Evolutionary conservation across 192 early-diverging fungal species (phyloP).

Genomic region (Coemansia sp.): DNA sequence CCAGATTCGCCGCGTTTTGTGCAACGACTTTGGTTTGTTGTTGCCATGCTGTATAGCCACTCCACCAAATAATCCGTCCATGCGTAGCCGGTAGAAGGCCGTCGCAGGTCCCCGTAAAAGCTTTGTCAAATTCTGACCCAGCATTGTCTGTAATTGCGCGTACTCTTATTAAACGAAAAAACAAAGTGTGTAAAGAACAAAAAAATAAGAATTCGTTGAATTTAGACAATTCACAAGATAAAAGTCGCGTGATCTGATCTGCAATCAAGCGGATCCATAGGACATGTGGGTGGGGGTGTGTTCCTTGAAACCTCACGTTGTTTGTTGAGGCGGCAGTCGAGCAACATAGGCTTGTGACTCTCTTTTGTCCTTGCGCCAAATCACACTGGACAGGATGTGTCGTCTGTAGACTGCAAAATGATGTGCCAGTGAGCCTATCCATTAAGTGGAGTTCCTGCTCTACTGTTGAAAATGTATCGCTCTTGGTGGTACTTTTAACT

Average conservation of each 20-base stretch:
- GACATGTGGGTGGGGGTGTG: background rate
- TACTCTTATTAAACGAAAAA: background rate
- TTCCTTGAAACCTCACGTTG: background rate
- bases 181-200: background rate
- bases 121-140: slow-evolving; percentile 12
- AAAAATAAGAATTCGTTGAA: background rate
- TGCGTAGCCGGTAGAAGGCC: slow-evolving; percentile 35
- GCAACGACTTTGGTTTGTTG: slow-evolving; percentile 62
- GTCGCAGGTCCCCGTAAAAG: slow-evolving; percentile 35
- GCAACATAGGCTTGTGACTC: background rate
- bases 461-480: too few species aligned
- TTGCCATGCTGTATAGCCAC: slow-evolving; percentile 43
- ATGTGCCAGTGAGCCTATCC: background rate
- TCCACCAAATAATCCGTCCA: slow-evolving; percentile 49
- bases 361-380: background rate
- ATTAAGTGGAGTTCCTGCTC: background rate
- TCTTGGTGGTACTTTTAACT: background rate
- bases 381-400: background rate
- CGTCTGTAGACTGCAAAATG: background rate
- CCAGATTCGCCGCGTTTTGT: slow-evolving; percentile 78
- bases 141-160: slow-evolving; percentile 10
- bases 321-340: background rate
- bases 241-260: background rate
- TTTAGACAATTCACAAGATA: background rate
- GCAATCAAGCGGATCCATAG: background rate